These are phyloP conservation scores for Yamadazyma pseudoaaseri DNA, from an alignment of 1,139 yeast species.

Conservation along the genomic window DNA sequence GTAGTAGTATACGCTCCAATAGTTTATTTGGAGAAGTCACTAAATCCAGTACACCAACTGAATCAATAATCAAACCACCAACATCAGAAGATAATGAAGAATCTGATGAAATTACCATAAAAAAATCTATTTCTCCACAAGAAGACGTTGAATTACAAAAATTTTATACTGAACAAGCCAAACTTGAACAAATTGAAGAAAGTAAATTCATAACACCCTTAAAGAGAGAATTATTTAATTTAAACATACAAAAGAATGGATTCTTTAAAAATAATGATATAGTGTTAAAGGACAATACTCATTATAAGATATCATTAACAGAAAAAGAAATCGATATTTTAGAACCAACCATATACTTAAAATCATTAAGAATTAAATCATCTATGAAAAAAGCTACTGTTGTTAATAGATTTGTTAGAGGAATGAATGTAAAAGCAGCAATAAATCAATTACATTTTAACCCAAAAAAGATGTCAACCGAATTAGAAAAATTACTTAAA, in stretches of 20 bases:
- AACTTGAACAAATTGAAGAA: conserved; percentile 25
- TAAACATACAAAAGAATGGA: conserved; percentile 66
- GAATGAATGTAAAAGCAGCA: conserved; percentile 71
- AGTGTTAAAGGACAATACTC: conserved; percentile 46
- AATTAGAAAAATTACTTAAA: conserved; percentile 72
- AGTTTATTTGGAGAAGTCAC: conserved; percentile 31
- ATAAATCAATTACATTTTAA: conserved; percentile 92
- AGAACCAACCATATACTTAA: conserved; percentile 80
- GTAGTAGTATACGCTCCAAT: conserved; percentile 12
- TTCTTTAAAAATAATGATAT: conserved; percentile 66
- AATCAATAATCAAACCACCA: conserved; percentile 2
- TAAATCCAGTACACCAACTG: conserved; percentile 13
- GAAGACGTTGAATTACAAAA: conserved; percentile 37
- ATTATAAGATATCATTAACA: conserved; percentile 57
- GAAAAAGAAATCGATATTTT: conserved; percentile 69
- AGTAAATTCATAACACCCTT: conserved; percentile 64
- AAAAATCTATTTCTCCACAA: conserved; percentile 17
- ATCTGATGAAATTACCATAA: conserved; percentile 1
- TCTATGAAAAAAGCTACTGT: conserved; percentile 87
- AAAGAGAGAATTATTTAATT: conserved; percentile 61
- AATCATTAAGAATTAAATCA: conserved; percentile 77
- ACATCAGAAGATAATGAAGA: conserved; percentile 11
- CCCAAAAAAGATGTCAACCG: conserved; percentile 76
- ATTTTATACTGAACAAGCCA: conserved; percentile 30
- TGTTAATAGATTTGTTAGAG: conserved; percentile 72